Percentiles rank a stretch among this genome's conserved stretches.
These are phyloP conservation scores for Rhododendron ferrugineum DNA, from an alignment of 148 eudicot species.

Conservation along the genomic window DNA sequence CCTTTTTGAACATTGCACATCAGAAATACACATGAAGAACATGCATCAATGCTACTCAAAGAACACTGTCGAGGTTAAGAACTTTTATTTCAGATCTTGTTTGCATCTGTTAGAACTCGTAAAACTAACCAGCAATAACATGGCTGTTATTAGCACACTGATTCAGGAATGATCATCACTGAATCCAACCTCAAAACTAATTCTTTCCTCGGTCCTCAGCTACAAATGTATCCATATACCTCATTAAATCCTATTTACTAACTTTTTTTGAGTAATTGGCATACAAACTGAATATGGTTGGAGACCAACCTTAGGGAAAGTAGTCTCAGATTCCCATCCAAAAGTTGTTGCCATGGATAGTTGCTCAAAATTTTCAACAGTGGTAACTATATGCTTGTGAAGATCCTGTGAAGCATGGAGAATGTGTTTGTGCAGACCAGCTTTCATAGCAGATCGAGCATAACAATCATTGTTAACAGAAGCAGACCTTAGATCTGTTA, in stretches of 20 bases:
- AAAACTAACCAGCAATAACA: not conserved
- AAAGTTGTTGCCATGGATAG: constrained; percentile 33
- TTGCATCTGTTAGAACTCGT: not conserved
- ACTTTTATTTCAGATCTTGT: not conserved
- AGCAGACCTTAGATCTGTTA: constrained; percentile 84
- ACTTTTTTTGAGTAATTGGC: not conserved
- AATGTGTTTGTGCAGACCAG: constrained; percentile 56
- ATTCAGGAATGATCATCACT: not conserved
- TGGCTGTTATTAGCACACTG: not conserved
- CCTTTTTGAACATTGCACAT: not conserved
- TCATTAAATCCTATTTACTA: not conserved
- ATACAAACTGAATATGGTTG: not conserved
- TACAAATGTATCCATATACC: not conserved
- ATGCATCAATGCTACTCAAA: not conserved
- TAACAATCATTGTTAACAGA: constrained; percentile 86
- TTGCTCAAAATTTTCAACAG: constrained; percentile 30
- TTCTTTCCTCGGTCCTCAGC: not conserved
- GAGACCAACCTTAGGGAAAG: constrained; percentile 63
- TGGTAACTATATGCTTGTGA: constrained; percentile 31
- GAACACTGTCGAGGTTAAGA: not conserved
- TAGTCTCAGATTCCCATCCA: constrained; percentile 67
- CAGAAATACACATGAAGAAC: not conserved
- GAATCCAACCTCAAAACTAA: not conserved
- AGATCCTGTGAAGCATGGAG: constrained; percentile 66
- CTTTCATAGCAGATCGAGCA: constrained; percentile 48